Conservation (phyloP, 345 rosid species). For the Eucalyptus regnans region DNA sequence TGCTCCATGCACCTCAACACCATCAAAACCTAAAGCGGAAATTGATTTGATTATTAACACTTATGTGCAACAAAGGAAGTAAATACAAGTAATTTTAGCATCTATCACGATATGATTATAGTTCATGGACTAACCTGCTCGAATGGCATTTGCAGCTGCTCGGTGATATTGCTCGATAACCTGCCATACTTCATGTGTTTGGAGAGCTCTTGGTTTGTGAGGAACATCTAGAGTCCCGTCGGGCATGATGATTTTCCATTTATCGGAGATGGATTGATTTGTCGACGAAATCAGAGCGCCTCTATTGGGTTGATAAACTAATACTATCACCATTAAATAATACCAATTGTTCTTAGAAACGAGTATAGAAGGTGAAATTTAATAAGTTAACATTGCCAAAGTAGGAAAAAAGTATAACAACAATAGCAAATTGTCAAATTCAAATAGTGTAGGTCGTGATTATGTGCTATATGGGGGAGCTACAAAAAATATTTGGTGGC, state of each 20-base stretch:
- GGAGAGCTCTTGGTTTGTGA: neutral
- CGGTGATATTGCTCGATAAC: neutral
- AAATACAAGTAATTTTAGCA: neutral
- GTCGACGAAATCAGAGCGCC: slow-evolving; percentile 17
- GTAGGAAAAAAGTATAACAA: neutral
- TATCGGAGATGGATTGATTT: slow-evolving; percentile 12
- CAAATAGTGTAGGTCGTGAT: neutral
- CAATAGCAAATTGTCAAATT: neutral
- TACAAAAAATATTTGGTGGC: neutral
- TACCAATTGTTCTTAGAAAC: neutral
- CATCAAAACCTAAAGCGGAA: neutral
- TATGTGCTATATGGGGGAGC: neutral
- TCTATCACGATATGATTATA: neutral
- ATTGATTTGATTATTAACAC: neutral
- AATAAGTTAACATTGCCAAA: neutral
- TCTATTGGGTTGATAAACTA: slow-evolving; percentile 15
- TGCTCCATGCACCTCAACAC: neutral
- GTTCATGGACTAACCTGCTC: slow-evolving; percentile 3
- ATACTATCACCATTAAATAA: neutral
- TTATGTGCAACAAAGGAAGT: neutral
- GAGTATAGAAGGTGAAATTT: neutral
- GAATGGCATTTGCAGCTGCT: slow-evolving; percentile 13
- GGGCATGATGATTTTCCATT: slow-evolving; percentile 17
- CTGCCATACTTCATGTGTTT: neutral
- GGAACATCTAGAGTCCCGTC: neutral